Percentiles rank a stretch among this genome's conserved stretches.
Conservation (phyloP, 768 basidiomycete genomes). For the Boletus tomentosulus region DNA sequence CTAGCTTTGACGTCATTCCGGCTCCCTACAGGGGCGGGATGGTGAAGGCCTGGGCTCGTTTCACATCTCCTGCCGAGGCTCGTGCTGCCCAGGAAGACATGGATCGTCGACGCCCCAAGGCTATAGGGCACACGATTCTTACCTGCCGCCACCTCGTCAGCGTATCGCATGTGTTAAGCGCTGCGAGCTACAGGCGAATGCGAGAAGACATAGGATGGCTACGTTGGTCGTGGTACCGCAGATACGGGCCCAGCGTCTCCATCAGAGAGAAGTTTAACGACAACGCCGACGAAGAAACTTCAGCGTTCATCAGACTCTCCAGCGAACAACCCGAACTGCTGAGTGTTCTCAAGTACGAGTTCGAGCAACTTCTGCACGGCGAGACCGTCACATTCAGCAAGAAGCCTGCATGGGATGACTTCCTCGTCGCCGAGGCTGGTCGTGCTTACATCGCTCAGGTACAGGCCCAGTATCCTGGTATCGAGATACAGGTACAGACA, state of each 20-base stretch:
- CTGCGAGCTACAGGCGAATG: slow-evolving; percentile 37
- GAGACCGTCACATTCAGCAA: slow-evolving; percentile 52
- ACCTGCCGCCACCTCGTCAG: slow-evolving; percentile 52
- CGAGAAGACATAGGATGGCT: slow-evolving; percentile 45
- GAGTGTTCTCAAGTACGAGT: slow-evolving; percentile 51
- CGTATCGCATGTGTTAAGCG: slow-evolving; percentile 42
- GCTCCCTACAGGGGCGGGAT: slow-evolving; percentile 49
- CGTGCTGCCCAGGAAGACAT: slow-evolving; percentile 45
- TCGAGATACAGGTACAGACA: slow-evolving; percentile 43
- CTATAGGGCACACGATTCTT: slow-evolving; percentile 44
- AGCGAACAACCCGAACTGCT: slow-evolving; percentile 49
- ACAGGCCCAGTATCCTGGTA: slow-evolving; percentile 33
- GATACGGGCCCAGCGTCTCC: slow-evolving; percentile 28
- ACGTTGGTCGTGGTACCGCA: slow-evolving; percentile 32
- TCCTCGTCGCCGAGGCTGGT: slow-evolving; percentile 46
- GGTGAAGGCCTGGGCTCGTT: slow-evolving; percentile 54
- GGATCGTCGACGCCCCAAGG: slow-evolving; percentile 42
- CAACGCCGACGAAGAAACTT: slow-evolving; percentile 2
- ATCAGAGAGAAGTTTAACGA: slow-evolving; percentile 24
- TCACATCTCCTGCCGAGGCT: slow-evolving; percentile 49
- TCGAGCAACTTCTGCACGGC: slow-evolving; percentile 61
- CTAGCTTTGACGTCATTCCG: slow-evolving; percentile 43
- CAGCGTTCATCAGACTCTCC: slow-evolving; percentile 43
- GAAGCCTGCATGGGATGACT: slow-evolving; percentile 61
- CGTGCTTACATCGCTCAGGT: slow-evolving; percentile 42